A percentile compares a stretch with the other conserved stretches of the same genome.
Evolutionary conservation across 2,329 filamentous ascomycete species (phyloP).

Genomic region (Blastomyces percursus): DNA sequence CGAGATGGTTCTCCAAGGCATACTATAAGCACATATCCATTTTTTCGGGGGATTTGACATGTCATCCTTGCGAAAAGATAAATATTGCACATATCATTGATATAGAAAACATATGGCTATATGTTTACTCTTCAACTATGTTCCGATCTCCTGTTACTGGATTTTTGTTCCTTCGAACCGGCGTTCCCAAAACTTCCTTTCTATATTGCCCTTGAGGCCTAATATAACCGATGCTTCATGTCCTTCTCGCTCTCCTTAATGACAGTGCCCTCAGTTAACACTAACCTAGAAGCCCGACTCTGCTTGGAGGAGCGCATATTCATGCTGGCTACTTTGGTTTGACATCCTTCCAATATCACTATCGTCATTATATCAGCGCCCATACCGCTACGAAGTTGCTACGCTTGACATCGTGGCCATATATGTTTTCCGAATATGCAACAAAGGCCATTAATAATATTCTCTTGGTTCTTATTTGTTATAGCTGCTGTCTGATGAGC

Average conservation of each 20-base stretch:
- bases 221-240: not conserved
- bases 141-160: not conserved
- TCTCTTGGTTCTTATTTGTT: not conserved
- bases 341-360: not conserved
- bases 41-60: not conserved
- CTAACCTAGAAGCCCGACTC: not conserved
- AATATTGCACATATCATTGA: not conserved
- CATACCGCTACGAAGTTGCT: not conserved
- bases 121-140: not conserved
- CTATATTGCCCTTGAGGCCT: conserved; percentile 3
- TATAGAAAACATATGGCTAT: not conserved
- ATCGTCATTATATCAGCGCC: not conserved
- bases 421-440: not conserved
- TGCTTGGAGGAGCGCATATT: not conserved
- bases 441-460: not conserved
- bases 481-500: not conserved
- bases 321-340: not conserved
- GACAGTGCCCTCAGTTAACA: not conserved
- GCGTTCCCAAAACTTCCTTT: not conserved
- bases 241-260: not conserved
- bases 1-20: not conserved
- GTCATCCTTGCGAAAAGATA: not conserved
- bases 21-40: not conserved
- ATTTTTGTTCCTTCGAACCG: not conserved
- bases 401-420: not conserved